Base-by-base conservation (phyloP, 495 filamentous ascomycete genomes). In the Neurospora sp. region DNA sequence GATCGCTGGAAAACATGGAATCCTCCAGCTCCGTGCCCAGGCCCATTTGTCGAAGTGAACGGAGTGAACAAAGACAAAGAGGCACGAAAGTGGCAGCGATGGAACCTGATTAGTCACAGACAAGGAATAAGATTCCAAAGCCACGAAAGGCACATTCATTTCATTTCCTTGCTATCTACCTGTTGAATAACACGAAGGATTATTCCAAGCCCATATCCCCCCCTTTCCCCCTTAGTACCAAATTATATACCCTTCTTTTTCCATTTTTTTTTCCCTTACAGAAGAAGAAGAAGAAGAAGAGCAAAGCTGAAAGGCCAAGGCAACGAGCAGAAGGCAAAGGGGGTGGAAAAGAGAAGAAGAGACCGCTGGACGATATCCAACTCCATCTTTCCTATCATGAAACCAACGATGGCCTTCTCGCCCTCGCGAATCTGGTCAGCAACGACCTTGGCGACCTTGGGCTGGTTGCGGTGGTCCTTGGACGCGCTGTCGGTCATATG, bases 381-480 rank as follows among this genome's bases (percentile, higher is more conserved):
- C 42, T 21, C 42, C 42, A 45, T 1, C 19, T 8, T 45, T 45
- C 7, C 54, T 15, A 62, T 34, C 28, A 62, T 59, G 5, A 31
- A 5, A 7, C 48, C 48, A 31, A 59, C 31, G 13, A 59, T 59
- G 48, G 48, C 24, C 48, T 59, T 59, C 24, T 59, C 24, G 13
- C 24, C 24, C 48, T 59, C 48, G 5, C 21, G 90, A 59, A 99
- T 82, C 85, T 99, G 96, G 54, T 94, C 90, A 39, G 90, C 90
- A 69, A 98, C 86, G 74, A 86, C 87, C 83, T 92, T 88, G 42
- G 94, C 94, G 24, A 99, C 96, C 77, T 94, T 87, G 73, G 96
- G 96, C 86, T 99, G 96, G 83, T 98, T 99, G 71, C 88, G 85
- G 83, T 92, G 90, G 81, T 92, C 85, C 82, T 92, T 92, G 77